phyloP scores from a whole-genome alignment of 2,329 filamentous ascomycete genomes.

The Exophiala spinifera region DNA sequence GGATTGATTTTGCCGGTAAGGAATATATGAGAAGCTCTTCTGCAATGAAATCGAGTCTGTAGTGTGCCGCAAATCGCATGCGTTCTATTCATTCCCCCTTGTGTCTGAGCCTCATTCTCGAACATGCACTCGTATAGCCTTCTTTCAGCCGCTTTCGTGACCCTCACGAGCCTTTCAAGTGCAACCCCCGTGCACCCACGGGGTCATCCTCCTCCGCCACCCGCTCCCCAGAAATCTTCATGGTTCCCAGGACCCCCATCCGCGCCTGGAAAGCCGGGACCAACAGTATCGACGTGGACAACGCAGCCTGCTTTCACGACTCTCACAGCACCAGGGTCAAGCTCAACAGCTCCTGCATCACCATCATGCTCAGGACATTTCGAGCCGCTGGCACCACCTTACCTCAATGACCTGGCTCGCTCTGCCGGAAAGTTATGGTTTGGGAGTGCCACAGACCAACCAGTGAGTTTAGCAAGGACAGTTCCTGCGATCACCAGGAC shows the following conservation, averaged over 20 bases:
- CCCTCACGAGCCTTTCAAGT: slow-evolving; percentile 3
- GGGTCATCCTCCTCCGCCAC: slow-evolving; percentile 1
- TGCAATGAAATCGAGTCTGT: neutral
- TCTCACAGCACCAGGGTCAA: neutral
- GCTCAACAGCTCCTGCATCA: slow-evolving; percentile 6
- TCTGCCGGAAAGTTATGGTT: slow-evolving; percentile 56
- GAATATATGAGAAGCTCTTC: slow-evolving; percentile 2
- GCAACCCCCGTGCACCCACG: slow-evolving; percentile 5
- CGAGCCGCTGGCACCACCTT: slow-evolving; percentile 30
- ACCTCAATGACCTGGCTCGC: slow-evolving; percentile 54
- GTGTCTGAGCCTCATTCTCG: neutral
- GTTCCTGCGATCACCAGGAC: slow-evolving; percentile 14
- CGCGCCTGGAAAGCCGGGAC: neutral
- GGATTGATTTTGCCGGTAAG: slow-evolving; percentile 5
- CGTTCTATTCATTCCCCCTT: neutral
- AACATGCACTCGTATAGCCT: slow-evolving; percentile 1
- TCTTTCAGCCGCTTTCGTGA: slow-evolving; percentile 5
- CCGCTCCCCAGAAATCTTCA: neutral
- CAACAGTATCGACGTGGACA: neutral
- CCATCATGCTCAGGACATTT: slow-evolving; percentile 12
- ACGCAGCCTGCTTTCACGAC: neutral
- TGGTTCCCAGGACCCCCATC: neutral
- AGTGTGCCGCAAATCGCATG: neutral
- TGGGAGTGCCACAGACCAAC: slow-evolving; percentile 58
- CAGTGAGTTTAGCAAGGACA: slow-evolving; percentile 23